Evolutionary conservation across 2,329 filamentous ascomycete genomes (phyloP).

Genomic region (Clarireedia sp.): DNA sequence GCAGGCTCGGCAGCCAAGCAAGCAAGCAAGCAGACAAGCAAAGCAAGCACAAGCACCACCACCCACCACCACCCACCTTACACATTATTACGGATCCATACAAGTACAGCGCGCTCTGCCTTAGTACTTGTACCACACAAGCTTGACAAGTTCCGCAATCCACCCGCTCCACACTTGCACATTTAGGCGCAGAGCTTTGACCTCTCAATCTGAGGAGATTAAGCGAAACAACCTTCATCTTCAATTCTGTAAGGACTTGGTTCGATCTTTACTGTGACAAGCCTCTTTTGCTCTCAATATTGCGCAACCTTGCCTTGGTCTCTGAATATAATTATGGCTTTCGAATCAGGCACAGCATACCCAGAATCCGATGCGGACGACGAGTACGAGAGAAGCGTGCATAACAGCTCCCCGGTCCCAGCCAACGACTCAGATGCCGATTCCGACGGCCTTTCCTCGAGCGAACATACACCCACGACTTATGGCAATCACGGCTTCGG

Average conservation of each 20-base stretch:
- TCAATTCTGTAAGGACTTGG: slow-evolving; percentile 10
- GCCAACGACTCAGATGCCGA: slow-evolving; percentile 62
- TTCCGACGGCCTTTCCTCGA: slow-evolving; percentile 57
- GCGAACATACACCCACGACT: slow-evolving; percentile 71
- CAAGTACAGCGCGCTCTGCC: not conserved
- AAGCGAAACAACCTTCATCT: slow-evolving; percentile 10
- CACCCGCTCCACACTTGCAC: not conserved
- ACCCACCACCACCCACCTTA: no score
- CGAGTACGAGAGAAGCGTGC: slow-evolving; percentile 69
- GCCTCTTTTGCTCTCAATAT: slow-evolving; percentile 1
- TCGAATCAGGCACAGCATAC: slow-evolving; percentile 61
- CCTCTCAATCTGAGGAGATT: slow-evolving; percentile 4
- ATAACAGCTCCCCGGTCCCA: slow-evolving; percentile 58
- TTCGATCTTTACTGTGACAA: slow-evolving; percentile 7
- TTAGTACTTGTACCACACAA: not conserved
- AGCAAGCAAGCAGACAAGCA: no score
- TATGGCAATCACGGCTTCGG: slow-evolving; percentile 59
- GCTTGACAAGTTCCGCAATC: not conserved
- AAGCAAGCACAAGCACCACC: no score
- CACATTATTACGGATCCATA: not conserved
- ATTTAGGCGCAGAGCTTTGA: slow-evolving; percentile 11
- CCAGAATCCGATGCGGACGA: slow-evolving; percentile 76
- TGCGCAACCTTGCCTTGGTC: slow-evolving; percentile 4
- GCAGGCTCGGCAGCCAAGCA: no score
- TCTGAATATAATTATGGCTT: slow-evolving; percentile 36